Conservation (phyloP, 2,329 filamentous ascomycete species). For the Thielaviopsis ethacetica region DNA sequence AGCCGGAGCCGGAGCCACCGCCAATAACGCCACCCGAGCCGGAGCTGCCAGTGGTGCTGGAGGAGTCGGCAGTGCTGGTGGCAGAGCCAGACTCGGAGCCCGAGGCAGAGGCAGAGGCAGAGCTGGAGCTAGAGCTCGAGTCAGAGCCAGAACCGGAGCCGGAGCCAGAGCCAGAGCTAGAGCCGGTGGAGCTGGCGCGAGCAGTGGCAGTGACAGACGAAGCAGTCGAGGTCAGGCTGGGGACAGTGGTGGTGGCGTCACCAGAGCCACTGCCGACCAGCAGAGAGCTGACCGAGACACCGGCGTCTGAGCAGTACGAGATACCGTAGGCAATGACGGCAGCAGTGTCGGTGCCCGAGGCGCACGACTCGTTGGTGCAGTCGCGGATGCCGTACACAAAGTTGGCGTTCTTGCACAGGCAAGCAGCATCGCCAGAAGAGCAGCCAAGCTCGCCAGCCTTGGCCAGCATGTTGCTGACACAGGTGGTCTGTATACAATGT, state of each 20-base stretch:
- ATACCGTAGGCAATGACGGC: conserved; percentile 24
- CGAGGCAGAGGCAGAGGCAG: conserved; percentile 3
- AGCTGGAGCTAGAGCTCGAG: neutral
- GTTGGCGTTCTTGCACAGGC: conserved; percentile 30
- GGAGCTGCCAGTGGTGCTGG: conserved; percentile 6
- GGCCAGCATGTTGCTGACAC: conserved; percentile 33
- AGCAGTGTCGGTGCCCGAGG: conserved; percentile 18
- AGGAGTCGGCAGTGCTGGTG: conserved; percentile 4
- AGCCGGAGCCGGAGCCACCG: conserved; percentile 3
- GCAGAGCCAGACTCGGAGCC: neutral
- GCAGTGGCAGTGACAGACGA: no score
- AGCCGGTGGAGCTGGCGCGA: conserved; percentile 7
- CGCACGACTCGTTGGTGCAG: conserved; percentile 30
- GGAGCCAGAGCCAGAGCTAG: conserved; percentile 11
- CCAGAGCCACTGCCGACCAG: no score
- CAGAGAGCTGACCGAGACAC: neutral
- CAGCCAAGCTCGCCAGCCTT: conserved; percentile 31
- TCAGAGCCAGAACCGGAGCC: neutral
- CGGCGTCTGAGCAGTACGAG: conserved; percentile 20
- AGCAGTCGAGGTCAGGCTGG: conserved; percentile 12
- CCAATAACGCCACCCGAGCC: neutral
- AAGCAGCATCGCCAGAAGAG: conserved; percentile 22
- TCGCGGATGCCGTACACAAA: conserved; percentile 35
- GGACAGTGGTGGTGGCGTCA: conserved; percentile 12
- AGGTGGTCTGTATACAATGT: conserved; percentile 25